Evolutionary conservation across 164 flowering plant species (phyloP).

Genomic region (Liquidambar formosana): DNA sequence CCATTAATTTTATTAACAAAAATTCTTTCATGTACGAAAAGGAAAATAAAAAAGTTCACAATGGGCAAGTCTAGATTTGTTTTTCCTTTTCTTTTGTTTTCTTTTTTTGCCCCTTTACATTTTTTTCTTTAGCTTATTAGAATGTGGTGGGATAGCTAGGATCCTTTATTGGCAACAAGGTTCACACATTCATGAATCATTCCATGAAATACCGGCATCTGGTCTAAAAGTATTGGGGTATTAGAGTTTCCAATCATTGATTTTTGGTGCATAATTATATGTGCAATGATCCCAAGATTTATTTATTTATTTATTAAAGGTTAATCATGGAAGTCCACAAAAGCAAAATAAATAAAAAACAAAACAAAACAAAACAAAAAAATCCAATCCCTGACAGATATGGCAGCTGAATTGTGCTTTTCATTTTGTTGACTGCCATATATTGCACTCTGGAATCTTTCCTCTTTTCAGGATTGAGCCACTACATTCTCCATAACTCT

Average conservation of each 20-base stretch:
- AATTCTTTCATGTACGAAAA: too few relatives aligned
- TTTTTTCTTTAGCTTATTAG: slow-evolving; percentile 3
- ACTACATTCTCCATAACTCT: too few relatives aligned
- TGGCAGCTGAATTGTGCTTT: slow-evolving; percentile 15
- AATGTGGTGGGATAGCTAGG: not conserved
- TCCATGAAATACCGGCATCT: slow-evolving; percentile 7
- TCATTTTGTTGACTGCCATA: slow-evolving; percentile 28
- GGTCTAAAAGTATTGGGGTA: slow-evolving; percentile 26
- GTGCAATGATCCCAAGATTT: slow-evolving; percentile 34
- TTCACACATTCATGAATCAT: not conserved
- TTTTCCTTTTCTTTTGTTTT: not conserved
- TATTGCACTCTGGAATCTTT: not conserved
- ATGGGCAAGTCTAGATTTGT: too few relatives aligned
- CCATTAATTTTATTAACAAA: too few relatives aligned
- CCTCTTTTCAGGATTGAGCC: not conserved
- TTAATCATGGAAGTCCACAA: slow-evolving; percentile 37
- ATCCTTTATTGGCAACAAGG: slow-evolving; percentile 3
- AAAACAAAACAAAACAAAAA: too few relatives aligned
- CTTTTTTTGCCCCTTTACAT: not conserved
- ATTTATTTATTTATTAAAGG: slow-evolving; percentile 10
- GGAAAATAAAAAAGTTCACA: too few relatives aligned
- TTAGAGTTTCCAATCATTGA: slow-evolving; percentile 37
- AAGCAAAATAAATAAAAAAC: slow-evolving; percentile 19
- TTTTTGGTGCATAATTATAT: slow-evolving; percentile 22
- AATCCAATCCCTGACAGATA: slow-evolving; percentile 16